These are phyloP conservation scores for Punctularia strigosozonata DNA, from an alignment of 768 basidiomycete species.

Conservation along the genomic window DNA sequence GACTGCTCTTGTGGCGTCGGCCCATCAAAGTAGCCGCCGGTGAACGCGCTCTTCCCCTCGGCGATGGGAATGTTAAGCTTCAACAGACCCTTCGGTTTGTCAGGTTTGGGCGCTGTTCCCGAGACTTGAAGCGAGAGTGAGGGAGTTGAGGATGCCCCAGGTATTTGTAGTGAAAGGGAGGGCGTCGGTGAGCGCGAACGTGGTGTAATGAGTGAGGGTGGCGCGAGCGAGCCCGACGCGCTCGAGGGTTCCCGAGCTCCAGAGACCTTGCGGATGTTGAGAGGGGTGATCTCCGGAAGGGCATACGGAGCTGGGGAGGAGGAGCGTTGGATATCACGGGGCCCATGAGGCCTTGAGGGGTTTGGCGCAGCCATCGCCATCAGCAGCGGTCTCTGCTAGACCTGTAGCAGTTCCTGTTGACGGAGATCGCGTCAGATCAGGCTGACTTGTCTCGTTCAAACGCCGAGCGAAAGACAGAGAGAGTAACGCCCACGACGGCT, in stretches of 20 bases:
- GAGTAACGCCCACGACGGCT: no score
- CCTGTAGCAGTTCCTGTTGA: no score
- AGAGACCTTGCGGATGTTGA: conserved; percentile 7
- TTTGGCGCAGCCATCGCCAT: no score
- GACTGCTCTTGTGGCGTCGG: conserved; percentile 9
- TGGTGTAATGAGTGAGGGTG: background rate
- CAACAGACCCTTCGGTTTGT: background rate
- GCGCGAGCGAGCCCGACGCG: background rate
- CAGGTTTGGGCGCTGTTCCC: background rate
- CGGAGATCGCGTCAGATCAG: no score
- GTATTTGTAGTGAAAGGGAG: conserved; percentile 14
- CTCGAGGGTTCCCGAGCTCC: background rate
- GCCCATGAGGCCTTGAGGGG: background rate
- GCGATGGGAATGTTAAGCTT: background rate
- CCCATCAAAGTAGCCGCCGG: conserved; percentile 15
- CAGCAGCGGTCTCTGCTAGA: no score
- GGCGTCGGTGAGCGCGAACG: conserved; percentile 14
- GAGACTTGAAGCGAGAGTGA: conserved; percentile 5
- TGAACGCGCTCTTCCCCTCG: conserved; percentile 6
- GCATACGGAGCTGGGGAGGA: conserved; percentile 20
- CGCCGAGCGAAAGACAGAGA: no score
- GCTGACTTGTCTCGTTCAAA: no score
- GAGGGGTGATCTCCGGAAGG: conserved; percentile 7
- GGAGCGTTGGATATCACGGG: conserved; percentile 3
- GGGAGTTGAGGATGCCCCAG: conserved; percentile 17